Evolutionary conservation across 371 early-diverging fungal species (phyloP), one percentile per base, ranked within the genome.

Genomic region (Rhizopus delemar): DNA sequence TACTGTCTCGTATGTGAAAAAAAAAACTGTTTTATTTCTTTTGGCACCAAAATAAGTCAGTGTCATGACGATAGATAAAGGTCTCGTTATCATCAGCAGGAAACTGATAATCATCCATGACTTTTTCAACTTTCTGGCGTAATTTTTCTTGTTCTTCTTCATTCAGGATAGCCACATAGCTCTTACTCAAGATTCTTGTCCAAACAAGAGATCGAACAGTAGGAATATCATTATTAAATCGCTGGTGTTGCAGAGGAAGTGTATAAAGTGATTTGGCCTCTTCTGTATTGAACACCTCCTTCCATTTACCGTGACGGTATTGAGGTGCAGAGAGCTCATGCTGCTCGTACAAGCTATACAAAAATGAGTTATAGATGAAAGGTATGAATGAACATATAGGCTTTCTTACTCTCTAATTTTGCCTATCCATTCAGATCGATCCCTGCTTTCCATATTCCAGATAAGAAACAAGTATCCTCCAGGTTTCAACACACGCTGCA

Each of bases 401-500:
- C 3, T 9, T 11, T 41, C 63, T 58, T 66, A 73, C 75, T 60
- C 43, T 66, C 77, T 53, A 12, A 80, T 28, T 8, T 59, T 46
- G 2, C 57, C 70, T 4, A 80, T 75, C 81, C 79, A 81, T 7
- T 51, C 50, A 45, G 72, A 59, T 8, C 71, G 58, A 33, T 62
- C 59, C 39, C 58, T 60, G 41, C 70, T 70, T 43, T 80, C 82
- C 78, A 81, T 67, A 49, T 82, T 82, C 82, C 83, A 83, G 2
- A 78, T 68, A n/a, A 83, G 46, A 1, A 74, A 57, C 8, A 78
- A 8, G 4, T 56, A 31, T 3, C 85, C 85, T 2, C 65, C 65
- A 5, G 75, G 73, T 46, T 78, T 75, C 50, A 84, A 56, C 0
- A 83, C 75, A 36, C 85, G 76, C 35, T 71, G 66, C n/a, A 81